Conservation (phyloP, 441 rosid species). For the Syzygium syzygioides region DNA sequence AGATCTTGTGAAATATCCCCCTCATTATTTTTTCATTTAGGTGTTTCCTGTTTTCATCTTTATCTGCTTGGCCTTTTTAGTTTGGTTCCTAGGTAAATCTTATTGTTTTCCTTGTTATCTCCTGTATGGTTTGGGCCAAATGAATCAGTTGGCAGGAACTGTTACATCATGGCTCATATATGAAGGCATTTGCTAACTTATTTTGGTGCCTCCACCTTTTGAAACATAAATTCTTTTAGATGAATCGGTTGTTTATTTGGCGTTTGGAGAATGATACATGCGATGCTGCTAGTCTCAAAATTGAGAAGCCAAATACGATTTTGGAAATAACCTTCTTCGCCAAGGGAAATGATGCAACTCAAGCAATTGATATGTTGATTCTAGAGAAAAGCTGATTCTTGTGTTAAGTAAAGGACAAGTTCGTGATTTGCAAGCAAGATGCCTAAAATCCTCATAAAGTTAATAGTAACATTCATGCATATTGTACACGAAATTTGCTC, state of each 20-base stretch:
- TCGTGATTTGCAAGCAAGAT: not conserved
- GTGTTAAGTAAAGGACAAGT: not conserved
- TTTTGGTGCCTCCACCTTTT: not conserved
- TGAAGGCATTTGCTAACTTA: not conserved
- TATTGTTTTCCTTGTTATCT: not conserved
- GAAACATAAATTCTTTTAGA: not conserved
- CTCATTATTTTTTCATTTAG: not conserved
- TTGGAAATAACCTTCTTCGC: not conserved
- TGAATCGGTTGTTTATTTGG: not conserved
- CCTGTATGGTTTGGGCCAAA: not conserved
- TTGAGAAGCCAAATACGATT: not conserved
- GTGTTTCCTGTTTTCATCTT: not conserved
- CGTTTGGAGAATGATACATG: not conserved
- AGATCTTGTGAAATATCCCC: not conserved
- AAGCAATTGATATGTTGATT: not conserved
- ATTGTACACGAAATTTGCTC: not conserved
- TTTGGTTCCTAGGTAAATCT: not conserved
- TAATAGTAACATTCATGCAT: not conserved
- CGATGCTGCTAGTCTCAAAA: not conserved
- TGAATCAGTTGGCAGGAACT: not conserved
- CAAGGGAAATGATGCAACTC: not conserved
- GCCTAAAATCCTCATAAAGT: not conserved
- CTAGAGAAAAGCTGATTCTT: not conserved
- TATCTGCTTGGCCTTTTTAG: not conserved
- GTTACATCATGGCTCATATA: not conserved